Conservation (phyloP, 257 asterid genomes). For the Echium plantagineum region DNA sequence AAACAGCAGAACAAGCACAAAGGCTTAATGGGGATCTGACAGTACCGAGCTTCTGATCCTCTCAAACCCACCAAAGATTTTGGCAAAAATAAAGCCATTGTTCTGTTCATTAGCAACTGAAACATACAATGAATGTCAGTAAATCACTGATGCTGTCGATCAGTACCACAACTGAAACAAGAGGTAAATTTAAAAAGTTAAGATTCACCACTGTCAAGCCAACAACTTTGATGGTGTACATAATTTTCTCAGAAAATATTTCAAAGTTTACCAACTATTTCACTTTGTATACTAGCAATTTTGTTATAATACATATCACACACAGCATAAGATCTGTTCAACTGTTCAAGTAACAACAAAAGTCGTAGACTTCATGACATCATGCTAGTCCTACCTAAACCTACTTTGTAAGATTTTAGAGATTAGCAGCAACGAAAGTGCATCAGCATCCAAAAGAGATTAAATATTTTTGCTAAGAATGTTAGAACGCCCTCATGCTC, state of each 20-base stretch:
- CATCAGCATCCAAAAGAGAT: no score
- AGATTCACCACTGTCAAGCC: neutral
- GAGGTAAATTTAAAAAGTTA: neutral
- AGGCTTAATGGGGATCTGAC: slow-evolving; percentile 13
- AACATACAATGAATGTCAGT: slow-evolving; percentile 72
- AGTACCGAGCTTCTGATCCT: slow-evolving; percentile 84
- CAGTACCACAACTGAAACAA: slow-evolving; percentile 62
- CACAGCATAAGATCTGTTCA: no score
- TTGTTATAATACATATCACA: no score
- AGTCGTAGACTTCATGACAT: no score
- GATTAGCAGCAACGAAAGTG: neutral
- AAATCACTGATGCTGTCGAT: slow-evolving; percentile 68
- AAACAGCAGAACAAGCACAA: neutral
- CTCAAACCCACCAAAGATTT: slow-evolving; percentile 90
- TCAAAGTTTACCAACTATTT: no score
- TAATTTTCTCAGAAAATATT: neutral
- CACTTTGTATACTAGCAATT: no score
- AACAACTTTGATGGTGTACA: neutral
- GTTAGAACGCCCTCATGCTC: no score
- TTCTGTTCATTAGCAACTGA: slow-evolving; percentile 65
- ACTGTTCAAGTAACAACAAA: neutral
- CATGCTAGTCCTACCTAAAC: no score
- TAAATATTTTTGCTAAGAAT: no score
- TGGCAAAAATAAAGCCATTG: slow-evolving; percentile 88
- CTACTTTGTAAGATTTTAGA: no score